Conservation (phyloP, 78 protist species). For the Dictyostelium brefeldianum region DNA sequence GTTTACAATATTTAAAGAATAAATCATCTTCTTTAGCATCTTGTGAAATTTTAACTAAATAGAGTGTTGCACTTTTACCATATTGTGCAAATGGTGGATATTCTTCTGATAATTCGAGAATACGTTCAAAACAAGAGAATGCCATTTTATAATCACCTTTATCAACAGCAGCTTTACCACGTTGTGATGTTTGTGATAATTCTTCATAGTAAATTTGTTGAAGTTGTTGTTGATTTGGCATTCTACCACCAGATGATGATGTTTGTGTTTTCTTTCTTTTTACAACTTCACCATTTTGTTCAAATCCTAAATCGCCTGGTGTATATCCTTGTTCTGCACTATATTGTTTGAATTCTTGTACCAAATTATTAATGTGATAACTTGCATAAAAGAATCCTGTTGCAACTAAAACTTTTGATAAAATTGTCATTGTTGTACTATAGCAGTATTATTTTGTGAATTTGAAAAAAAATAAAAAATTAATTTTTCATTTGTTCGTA, state of each 20-base stretch:
- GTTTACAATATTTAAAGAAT: neutral
- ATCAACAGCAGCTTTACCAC: neutral
- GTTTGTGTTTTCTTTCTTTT: neutral
- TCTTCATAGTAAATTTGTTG: neutral
- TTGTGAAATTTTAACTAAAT: neutral
- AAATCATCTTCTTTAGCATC: neutral
- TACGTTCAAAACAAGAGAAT: neutral
- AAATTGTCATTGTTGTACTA: constrained; percentile 12
- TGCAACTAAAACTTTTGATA: neutral
- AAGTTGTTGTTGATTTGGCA: neutral
- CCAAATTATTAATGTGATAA: constrained; percentile 2
- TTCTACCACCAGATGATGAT: too few relatives aligned
- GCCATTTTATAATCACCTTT: constrained; percentile 1
- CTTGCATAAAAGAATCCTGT: constrained; percentile 10
- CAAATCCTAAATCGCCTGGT: constrained; percentile 3
- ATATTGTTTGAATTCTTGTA: neutral
- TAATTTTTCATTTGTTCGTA: too few relatives aligned
- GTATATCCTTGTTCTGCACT: neutral
- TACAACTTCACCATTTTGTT: neutral
- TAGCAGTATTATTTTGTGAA: too few relatives aligned
- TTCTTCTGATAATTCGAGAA: neutral
- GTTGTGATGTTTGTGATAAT: neutral
- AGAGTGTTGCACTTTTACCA: neutral
- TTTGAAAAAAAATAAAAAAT: too few relatives aligned
- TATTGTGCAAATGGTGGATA: neutral